Evolutionary conservation across 2,329 filamentous ascomycete species (phyloP).

Genomic region (Graphiopsis chlorocephala): DNA sequence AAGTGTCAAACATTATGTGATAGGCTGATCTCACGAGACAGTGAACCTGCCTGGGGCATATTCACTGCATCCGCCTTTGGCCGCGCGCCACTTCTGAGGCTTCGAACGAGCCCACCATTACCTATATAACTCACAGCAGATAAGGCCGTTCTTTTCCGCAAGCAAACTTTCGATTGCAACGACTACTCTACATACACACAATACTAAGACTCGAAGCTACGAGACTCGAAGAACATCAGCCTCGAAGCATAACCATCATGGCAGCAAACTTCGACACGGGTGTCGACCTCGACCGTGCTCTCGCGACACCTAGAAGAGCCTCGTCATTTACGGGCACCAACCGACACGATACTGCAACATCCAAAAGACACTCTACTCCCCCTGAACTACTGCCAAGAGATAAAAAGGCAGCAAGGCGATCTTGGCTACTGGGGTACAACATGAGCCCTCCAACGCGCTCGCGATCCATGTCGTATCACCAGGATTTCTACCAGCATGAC

Average conservation of each 20-base stretch:
- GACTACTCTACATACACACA: background rate
- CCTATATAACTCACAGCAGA: background rate
- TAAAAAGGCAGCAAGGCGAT: background rate
- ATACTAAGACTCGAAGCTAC: background rate
- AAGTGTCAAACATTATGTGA: background rate
- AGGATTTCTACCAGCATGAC: background rate
- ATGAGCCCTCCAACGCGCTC: background rate
- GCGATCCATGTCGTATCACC: background rate
- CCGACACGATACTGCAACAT: background rate
- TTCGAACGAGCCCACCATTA: background rate
- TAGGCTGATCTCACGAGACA: background rate
- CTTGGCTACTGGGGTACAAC: conserved; percentile 3
- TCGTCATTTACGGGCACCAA: background rate
- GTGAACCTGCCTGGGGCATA: background rate
- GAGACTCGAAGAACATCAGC: background rate
- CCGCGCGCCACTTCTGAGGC: background rate
- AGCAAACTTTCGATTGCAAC: background rate
- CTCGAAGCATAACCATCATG: background rate
- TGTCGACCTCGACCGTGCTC: background rate
- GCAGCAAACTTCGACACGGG: background rate
- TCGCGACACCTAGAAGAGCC: background rate
- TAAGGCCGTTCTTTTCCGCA: background rate
- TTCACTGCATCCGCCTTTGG: background rate
- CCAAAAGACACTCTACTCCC: background rate
- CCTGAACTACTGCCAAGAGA: background rate